phyloP scores from a whole-genome alignment of 768 basidiomycete species.

The Boletus tomentosulus region DNA sequence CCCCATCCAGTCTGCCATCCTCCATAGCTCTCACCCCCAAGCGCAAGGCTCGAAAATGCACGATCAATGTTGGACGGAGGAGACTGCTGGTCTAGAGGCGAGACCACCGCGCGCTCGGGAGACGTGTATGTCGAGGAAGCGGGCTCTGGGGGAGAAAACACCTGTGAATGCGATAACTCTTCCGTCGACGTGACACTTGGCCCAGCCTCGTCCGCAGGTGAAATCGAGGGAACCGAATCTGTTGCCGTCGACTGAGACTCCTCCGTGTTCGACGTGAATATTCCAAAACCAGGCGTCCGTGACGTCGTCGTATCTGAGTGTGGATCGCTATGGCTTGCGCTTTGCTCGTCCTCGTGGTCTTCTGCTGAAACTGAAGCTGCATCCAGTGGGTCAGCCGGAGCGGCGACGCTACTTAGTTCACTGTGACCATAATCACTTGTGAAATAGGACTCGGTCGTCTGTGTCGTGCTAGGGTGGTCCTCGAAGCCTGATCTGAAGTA shows the following conservation, averaged over 20 bases:
- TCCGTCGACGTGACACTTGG: slow-evolving; percentile 13
- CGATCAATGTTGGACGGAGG: slow-evolving; percentile 22
- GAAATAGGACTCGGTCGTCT: slow-evolving; percentile 34
- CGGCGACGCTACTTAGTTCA: slow-evolving; percentile 16
- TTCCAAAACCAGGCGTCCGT: slow-evolving; percentile 48
- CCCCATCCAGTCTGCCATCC: slow-evolving; percentile 54
- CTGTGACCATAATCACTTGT: slow-evolving; percentile 32
- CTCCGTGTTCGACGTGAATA: slow-evolving; percentile 26
- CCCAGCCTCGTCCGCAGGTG: slow-evolving; percentile 30
- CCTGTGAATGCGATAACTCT: slow-evolving; percentile 8
- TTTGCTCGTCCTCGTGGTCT: slow-evolving; percentile 29
- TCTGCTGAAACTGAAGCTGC: slow-evolving; percentile 32
- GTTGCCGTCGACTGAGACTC: slow-evolving; percentile 14
- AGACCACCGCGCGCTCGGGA: slow-evolving; percentile 26
- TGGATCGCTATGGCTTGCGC: slow-evolving; percentile 9
- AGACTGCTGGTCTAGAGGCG: slow-evolving; percentile 28
- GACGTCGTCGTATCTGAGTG: slow-evolving; percentile 11
- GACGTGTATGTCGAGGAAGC: slow-evolving; percentile 12
- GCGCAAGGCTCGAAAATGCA: slow-evolving; percentile 41
- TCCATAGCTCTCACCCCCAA: slow-evolving; percentile 43
- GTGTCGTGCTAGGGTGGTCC: slow-evolving; percentile 21
- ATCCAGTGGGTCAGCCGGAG: slow-evolving; percentile 40
- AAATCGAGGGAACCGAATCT: slow-evolving; percentile 31
- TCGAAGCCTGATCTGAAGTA: slow-evolving; percentile 28
- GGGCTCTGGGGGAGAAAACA: slow-evolving; percentile 10